Percentiles rank a stretch among this genome's conserved stretches.
Conservation (phyloP, 306 rosid genomes). For the Sicyos baderoa region DNA sequence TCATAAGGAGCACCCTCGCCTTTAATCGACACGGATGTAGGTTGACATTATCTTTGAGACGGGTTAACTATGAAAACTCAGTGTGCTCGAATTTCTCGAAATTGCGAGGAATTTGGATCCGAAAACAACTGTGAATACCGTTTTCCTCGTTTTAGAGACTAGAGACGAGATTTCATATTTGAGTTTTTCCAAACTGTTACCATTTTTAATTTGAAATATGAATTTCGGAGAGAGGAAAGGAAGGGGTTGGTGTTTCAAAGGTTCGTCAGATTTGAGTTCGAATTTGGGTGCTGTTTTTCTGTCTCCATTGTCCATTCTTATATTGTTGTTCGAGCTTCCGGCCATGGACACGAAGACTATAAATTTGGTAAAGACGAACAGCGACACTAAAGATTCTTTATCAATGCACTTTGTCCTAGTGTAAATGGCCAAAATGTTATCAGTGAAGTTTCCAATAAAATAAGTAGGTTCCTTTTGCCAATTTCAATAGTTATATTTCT, state of each 20-base stretch:
- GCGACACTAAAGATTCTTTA: neutral
- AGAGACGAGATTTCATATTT: neutral
- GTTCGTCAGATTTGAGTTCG: neutral
- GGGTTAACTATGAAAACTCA: neutral
- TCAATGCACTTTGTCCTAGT: neutral
- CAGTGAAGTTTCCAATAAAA: neutral
- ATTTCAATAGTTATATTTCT: constrained; percentile 7
- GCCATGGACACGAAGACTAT: neutral
- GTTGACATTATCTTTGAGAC: neutral
- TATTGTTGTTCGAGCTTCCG: neutral
- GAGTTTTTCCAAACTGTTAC: neutral
- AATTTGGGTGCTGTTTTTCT: constrained; percentile 7
- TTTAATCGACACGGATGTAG: neutral
- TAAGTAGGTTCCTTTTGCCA: neutral
- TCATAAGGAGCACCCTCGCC: neutral
- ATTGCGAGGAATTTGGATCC: constrained; percentile 1
- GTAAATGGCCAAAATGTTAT: neutral
- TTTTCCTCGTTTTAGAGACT: neutral
- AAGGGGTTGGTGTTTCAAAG: constrained; percentile 11
- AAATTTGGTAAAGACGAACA: neutral
- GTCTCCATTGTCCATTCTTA: neutral
- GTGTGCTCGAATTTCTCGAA: neutral
- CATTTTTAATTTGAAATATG: constrained; percentile 1
- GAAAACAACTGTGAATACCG: neutral
- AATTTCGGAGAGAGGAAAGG: neutral